A percentile compares a stretch with the other conserved stretches of the same genome.
Conservation (phyloP, 345 rosid genomes). For the Acer yangbiense region DNA sequence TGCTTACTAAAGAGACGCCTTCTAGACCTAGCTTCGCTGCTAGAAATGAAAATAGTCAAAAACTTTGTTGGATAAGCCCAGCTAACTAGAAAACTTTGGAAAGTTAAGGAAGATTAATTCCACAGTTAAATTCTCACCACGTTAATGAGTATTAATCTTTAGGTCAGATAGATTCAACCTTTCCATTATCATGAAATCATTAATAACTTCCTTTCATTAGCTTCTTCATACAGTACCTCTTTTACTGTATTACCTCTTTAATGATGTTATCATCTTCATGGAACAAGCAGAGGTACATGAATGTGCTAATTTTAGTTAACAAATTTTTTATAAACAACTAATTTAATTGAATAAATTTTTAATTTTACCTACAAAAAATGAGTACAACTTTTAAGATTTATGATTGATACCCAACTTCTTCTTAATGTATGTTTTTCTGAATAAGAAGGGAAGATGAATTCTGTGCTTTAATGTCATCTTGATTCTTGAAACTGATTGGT, state of each 20-base stretch:
- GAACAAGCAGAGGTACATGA: not conserved
- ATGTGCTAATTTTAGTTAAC: not conserved
- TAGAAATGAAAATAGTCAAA: conserved; percentile 1
- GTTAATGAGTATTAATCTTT: not conserved
- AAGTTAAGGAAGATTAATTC: not conserved
- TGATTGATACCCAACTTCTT: not conserved
- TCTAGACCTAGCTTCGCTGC: not conserved
- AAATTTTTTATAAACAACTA: not conserved
- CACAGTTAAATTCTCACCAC: not conserved
- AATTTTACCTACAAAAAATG: not conserved
- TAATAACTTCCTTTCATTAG: not conserved
- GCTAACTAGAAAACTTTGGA: not conserved
- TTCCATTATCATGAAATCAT: not conserved
- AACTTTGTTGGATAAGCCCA: not conserved
- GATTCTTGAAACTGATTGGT: conserved; percentile 17
- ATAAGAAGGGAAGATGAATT: not conserved
- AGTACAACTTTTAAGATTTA: not conserved
- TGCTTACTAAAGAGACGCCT: not conserved
- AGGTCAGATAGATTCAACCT: not conserved
- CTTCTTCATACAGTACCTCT: not conserved
- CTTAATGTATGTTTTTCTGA: not conserved
- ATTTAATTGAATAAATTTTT: not conserved
- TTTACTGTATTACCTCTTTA: not conserved
- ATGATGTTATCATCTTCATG: not conserved
- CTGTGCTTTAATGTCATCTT: not conserved